Evolutionary conservation across 2,329 filamentous ascomycete genomes (phyloP).

Genomic region (Fusarium sp.): DNA sequence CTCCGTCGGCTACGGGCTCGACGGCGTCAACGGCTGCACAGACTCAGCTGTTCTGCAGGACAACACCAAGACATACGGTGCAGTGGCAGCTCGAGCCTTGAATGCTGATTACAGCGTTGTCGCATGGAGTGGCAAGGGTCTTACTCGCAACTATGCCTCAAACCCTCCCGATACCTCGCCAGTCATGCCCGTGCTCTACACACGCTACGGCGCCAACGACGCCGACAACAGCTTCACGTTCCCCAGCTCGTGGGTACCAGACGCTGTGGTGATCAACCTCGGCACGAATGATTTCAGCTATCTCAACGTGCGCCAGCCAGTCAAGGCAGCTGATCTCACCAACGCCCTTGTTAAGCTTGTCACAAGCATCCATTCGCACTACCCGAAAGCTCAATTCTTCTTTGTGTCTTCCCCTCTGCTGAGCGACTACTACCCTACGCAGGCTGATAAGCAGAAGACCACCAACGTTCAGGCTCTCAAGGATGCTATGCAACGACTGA

Average conservation of each 20-base stretch:
- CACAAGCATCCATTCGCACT: slow-evolving; percentile 51
- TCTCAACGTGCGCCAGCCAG: slow-evolving; percentile 47
- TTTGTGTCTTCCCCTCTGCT: slow-evolving; percentile 58
- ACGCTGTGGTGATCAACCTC: slow-evolving; percentile 59
- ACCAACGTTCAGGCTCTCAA: slow-evolving; percentile 54
- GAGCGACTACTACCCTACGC: slow-evolving; percentile 54
- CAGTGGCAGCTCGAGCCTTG: slow-evolving; percentile 57
- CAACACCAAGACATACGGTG: slow-evolving; percentile 59
- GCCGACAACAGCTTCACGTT: slow-evolving; percentile 56
- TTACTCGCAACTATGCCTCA: slow-evolving; percentile 56
- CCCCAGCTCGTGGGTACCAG: slow-evolving; percentile 45
- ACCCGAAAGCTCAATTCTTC: slow-evolving; percentile 56
- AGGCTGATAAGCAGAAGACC: slow-evolving; percentile 55
- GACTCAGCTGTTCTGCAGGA: slow-evolving; percentile 57
- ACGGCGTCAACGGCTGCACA: slow-evolving; percentile 55
- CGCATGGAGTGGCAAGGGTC: slow-evolving; percentile 60
- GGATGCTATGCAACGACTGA: slow-evolving; percentile 51
- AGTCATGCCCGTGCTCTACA: slow-evolving; percentile 58
- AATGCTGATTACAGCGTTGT: slow-evolving; percentile 59
- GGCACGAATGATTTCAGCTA: slow-evolving; percentile 61
- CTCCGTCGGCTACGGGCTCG: slow-evolving; percentile 60
- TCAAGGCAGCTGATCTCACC: slow-evolving; percentile 48
- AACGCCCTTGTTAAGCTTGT: slow-evolving; percentile 45
- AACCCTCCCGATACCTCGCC: slow-evolving; percentile 50
- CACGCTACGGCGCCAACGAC: slow-evolving; percentile 59